A percentile compares a stretch with the other conserved stretches of the same genome.
phyloP scores from a whole-genome alignment of 2,329 filamentous ascomycete species.

The Sclerotinia sclerotiorum region DNA sequence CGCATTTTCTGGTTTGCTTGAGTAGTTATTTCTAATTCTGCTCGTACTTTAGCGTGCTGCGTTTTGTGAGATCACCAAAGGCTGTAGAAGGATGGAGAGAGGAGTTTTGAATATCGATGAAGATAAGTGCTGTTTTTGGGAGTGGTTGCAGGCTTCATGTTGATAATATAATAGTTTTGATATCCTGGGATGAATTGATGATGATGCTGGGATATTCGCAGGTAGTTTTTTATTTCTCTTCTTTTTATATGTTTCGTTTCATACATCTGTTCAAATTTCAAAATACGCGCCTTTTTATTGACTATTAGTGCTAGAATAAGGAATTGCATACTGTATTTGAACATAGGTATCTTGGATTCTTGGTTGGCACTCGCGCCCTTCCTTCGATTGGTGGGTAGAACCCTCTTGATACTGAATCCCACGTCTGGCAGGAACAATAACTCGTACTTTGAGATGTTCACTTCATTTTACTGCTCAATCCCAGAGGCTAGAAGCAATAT shows the following conservation, averaged over 20 bases:
- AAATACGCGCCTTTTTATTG: background rate
- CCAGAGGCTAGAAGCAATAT: background rate
- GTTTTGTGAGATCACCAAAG: conserved; percentile 7
- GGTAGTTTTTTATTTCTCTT: background rate
- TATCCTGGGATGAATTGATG: background rate
- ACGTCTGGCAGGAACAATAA: background rate
- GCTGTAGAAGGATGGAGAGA: conserved; percentile 1
- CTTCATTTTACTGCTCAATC: background rate
- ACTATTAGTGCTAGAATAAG: background rate
- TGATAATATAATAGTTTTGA: background rate
- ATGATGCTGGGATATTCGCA: background rate
- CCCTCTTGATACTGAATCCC: background rate
- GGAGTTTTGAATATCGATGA: conserved; percentile 5
- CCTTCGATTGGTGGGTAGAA: background rate
- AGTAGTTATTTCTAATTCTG: conserved; percentile 9
- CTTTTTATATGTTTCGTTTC: background rate
- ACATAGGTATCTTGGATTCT: background rate
- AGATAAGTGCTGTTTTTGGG: conserved; percentile 7
- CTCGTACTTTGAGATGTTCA: background rate
- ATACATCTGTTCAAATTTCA: no score
- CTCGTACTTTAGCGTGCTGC: conserved; percentile 5
- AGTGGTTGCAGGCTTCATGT: conserved; percentile 9
- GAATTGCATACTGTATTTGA: no score
- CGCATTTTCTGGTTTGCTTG: background rate
- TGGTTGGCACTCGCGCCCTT: conserved; percentile 8